Conservation (phyloP, 495 filamentous ascomycete genomes). For the Neurospora africana region DNA sequence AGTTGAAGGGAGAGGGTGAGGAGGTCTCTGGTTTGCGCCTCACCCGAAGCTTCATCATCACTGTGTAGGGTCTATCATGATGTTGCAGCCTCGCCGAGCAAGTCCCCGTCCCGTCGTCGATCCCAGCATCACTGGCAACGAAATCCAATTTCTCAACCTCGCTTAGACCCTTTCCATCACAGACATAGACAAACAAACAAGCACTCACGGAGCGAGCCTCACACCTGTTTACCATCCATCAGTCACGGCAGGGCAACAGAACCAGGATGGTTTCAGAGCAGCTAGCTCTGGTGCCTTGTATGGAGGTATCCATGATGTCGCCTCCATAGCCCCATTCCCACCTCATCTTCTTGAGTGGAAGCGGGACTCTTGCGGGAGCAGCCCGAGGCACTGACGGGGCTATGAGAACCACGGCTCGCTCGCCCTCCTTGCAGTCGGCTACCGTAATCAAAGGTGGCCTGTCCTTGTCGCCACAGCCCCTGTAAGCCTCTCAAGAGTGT, state of each 20-base stretch:
- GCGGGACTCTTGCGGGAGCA: background rate
- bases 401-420: background rate
- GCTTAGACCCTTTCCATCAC: background rate
- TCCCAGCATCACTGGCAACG: background rate
- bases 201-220: background rate
- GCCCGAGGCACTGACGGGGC: background rate
- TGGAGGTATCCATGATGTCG: background rate
- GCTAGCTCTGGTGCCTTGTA: background rate
- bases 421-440: background rate
- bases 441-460: background rate
- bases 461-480: background rate
- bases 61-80: background rate
- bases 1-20: background rate
- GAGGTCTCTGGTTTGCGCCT: background rate
- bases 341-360: background rate
- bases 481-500: background rate
- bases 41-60: background rate
- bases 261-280: background rate
- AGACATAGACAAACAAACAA: background rate
- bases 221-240: background rate
- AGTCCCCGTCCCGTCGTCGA: background rate
- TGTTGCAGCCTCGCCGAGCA: background rate
- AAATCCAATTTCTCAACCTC: background rate
- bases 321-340: background rate
- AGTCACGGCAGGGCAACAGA: background rate